Evolutionary conservation across 805 yeast species (phyloP).

Genomic region (Tetrapisispora phaffii): DNA sequence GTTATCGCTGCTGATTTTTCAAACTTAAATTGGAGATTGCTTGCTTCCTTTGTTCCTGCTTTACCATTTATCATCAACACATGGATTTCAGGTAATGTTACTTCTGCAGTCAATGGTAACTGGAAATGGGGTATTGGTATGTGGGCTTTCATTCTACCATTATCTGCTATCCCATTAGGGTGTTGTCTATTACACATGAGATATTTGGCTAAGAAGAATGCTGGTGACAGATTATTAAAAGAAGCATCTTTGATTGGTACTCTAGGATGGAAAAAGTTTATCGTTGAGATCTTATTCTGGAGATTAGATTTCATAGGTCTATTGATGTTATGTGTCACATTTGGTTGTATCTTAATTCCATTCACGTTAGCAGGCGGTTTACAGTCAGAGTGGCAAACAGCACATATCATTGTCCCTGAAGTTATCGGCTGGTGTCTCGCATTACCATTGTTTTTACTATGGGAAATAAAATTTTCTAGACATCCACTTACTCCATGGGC

Average conservation of each 20-base stretch:
- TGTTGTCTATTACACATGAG: constrained; percentile 40
- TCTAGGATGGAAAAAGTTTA: constrained; percentile 14
- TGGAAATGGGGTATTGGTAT: constrained; percentile 52
- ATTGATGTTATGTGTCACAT: constrained; percentile 42
- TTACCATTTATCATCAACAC: constrained; percentile 61
- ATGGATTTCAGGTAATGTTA: constrained; percentile 55
- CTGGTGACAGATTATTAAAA: constrained; percentile 25
- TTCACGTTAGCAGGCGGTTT: constrained; percentile 60
- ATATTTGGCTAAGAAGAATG: constrained; percentile 34
- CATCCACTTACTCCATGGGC: constrained; percentile 49
- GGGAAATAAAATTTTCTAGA: constrained; percentile 47
- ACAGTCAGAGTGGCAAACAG: constrained; percentile 43
- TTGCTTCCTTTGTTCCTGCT: constrained; percentile 51
- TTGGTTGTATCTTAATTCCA: constrained; percentile 56
- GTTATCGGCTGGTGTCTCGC: constrained; percentile 44
- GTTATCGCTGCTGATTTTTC: constrained; percentile 54
- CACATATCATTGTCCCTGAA: constrained; percentile 51
- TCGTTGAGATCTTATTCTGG: constrained; percentile 42
- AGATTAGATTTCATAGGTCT: constrained; percentile 53
- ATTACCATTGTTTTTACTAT: constrained; percentile 42
- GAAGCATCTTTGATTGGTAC: constrained; percentile 16
- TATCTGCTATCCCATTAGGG: constrained; percentile 40
- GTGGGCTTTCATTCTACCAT: constrained; percentile 51
- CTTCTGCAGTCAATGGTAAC: constrained; percentile 27
- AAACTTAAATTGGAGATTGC: constrained; percentile 53